phyloP scores from a whole-genome alignment of 139 green algal genomes.

The Coccomyxa sp. region DNA sequence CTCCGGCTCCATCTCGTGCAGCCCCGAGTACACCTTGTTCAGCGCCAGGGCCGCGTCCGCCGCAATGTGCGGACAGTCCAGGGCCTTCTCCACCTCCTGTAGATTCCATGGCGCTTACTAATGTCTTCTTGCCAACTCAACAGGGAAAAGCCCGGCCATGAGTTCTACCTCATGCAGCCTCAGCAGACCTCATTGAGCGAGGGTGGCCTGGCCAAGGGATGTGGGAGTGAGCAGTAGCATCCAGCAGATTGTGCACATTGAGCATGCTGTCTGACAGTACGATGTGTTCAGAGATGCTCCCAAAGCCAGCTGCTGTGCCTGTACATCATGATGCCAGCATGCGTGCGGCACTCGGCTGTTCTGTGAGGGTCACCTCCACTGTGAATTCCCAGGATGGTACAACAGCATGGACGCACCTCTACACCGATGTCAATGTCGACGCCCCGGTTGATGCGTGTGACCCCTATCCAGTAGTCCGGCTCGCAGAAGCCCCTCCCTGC shows the following conservation, averaged over 20 bases:
- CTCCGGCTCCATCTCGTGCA: constrained; percentile 16
- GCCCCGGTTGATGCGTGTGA: constrained; percentile 41
- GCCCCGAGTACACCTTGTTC: constrained; percentile 34
- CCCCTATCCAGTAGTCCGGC: constrained; percentile 65
- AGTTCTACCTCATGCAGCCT: no score
- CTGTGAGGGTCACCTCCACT: no score
- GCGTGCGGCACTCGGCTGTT: no score
- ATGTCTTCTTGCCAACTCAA: not conserved
- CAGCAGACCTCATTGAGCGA: no score
- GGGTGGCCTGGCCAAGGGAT: no score
- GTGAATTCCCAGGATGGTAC: not conserved
- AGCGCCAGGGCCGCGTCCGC: constrained; percentile 45
- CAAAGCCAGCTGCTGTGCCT: no score
- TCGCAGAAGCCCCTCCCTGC: constrained; percentile 43
- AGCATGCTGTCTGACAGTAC: no score
- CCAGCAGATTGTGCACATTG: no score
- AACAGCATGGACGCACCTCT: not conserved
- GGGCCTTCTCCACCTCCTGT: constrained; percentile 42
- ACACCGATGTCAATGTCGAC: not conserved
- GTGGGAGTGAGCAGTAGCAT: no score
- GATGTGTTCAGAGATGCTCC: no score
- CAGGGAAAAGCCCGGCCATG: no score
- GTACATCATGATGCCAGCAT: no score
- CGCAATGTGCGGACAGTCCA: constrained; percentile 66
- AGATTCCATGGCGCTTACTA: constrained; percentile 12